These are phyloP conservation scores for Dictyostelium firmibasis DNA, from an alignment of 78 protist genomes.

Conservation along the genomic window DNA sequence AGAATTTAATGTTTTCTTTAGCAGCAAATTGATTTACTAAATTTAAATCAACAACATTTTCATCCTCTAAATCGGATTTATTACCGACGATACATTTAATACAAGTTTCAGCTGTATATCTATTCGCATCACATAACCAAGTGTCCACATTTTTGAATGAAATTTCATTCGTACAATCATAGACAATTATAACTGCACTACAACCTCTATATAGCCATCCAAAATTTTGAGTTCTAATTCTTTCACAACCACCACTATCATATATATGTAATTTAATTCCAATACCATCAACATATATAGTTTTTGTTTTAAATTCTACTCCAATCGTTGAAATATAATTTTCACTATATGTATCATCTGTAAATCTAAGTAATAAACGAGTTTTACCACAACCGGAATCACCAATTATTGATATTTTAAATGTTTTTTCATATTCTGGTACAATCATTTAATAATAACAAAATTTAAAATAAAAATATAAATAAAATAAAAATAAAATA, in stretches of 20 bases:
- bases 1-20: constrained; percentile 92
- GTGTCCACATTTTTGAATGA: constrained; percentile 93
- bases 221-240: background rate
- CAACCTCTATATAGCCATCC: constrained; percentile 92
- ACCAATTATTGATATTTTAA: background rate
- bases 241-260: constrained; percentile 2
- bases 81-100: constrained; percentile 95
- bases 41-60: constrained; percentile 83
- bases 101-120: constrained; percentile 92
- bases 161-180: constrained; percentile 92
- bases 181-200: constrained; percentile 95
- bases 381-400: background rate
- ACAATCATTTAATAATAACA: background rate
- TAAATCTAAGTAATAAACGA: background rate
- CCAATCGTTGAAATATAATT: background rate
- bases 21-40: constrained; percentile 93
- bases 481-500: background rate
- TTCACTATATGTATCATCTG: background rate
- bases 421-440: background rate
- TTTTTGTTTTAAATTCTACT: background rate
- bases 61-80: constrained; percentile 89
- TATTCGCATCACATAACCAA: constrained; percentile 91
- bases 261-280: background rate
- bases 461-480: background rate
- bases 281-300: background rate